Evolutionary conservation across 805 yeast genomes (phyloP).

Genomic region (Pichia sporocuriosa): DNA sequence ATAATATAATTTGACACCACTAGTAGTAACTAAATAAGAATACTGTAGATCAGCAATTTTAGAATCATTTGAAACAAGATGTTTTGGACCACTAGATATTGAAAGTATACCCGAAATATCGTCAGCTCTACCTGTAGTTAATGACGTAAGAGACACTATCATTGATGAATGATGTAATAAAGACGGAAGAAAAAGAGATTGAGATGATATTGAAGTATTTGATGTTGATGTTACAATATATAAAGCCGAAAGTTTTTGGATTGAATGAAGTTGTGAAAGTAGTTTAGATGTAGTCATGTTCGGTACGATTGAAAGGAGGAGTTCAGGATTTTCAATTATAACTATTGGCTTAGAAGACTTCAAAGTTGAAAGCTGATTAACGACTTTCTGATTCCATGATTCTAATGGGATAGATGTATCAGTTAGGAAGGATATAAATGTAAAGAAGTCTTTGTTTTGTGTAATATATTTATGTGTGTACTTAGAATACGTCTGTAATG

Average conservation of each 20-base stretch:
- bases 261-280: conserved; percentile 15
- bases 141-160: conserved; percentile 54
- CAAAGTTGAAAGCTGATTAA: conserved; percentile 2
- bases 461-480: conserved; percentile 5
- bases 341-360: conserved; percentile 11
- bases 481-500: conserved; percentile 5
- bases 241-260: conserved; percentile 34
- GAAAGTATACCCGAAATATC: conserved; percentile 73
- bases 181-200: background rate
- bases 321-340: conserved; percentile 27
- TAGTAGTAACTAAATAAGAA: conserved; percentile 7
- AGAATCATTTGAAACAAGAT: background rate
- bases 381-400: conserved; percentile 18
- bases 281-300: conserved; percentile 9
- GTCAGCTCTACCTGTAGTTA: conserved; percentile 73
- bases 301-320: conserved; percentile 18
- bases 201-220: background rate
- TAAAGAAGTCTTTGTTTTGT: conserved; percentile 21
- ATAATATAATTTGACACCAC: conserved; percentile 6
- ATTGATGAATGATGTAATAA: conserved; percentile 45
- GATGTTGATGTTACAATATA: conserved; percentile 28
- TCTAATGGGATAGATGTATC: conserved; percentile 23
- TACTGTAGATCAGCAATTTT: conserved; percentile 4
- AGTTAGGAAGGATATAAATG: conserved; percentile 35
- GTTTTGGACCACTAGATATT: conserved; percentile 44